A percentile compares a stretch with the other conserved stretches of the same genome.
Conservation (phyloP, 176 grass and related monocot genomes). For the maize (Zea mays) region Zm-B73-REFERENCE-NAM-5.0 NC_050105.1:143724001-143724500, state of each 20-base stretch:
- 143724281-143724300: background rate
- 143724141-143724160: background rate
- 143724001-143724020: background rate
- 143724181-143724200: background rate
- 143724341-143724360: background rate
- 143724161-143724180: background rate
- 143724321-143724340: background rate
- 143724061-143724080: background rate
- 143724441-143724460: background rate
- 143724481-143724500: background rate
- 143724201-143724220: background rate
- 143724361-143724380: background rate
- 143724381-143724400: background rate
- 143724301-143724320: background rate
- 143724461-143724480: background rate
- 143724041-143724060: background rate
- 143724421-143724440: background rate
- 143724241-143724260: background rate
- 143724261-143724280: background rate
- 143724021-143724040: slow-evolving; percentile 21
- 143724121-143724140: slow-evolving; percentile 4
- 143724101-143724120: background rate
- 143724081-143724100: background rate
- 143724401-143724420: background rate
- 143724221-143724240: background rate